phyloP scores from a whole-genome alignment of 2,329 filamentous ascomycete genomes.

The Acrodontium crateriforme region DNA sequence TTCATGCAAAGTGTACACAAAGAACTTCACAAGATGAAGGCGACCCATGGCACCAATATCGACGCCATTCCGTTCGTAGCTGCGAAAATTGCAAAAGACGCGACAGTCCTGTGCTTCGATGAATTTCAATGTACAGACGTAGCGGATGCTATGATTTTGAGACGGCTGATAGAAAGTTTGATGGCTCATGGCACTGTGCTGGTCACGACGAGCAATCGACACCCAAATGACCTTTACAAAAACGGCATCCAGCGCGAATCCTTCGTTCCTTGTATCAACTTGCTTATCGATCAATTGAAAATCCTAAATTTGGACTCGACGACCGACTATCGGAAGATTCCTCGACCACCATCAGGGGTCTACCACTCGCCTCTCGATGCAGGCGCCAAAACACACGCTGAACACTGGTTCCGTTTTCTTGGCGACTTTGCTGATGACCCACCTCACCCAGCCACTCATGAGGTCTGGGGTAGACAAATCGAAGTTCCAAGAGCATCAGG shows the following conservation, averaged over 20 bases:
- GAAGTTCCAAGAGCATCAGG: conserved; percentile 78
- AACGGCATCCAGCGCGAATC: conserved; percentile 94
- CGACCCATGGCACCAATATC: conserved; percentile 74
- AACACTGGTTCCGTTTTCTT: conserved; percentile 92
- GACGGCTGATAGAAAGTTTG: conserved; percentile 70
- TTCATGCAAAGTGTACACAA: conserved; percentile 99
- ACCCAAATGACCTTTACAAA: conserved; percentile 91
- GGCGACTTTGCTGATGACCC: conserved; percentile 66
- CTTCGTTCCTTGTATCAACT: conserved; percentile 87
- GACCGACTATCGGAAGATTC: conserved; percentile 95
- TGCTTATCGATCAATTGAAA: conserved; percentile 69
- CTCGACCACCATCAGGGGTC: conserved; percentile 79
- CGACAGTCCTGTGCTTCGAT: conserved; percentile 87
- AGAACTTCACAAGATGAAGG: conserved; percentile 78
- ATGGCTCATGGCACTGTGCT: conserved; percentile 97
- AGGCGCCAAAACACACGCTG: conserved; percentile 64
- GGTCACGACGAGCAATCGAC: conserved; percentile 92
- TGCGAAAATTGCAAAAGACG: conserved; percentile 77
- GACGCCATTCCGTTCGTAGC: conserved; percentile 87
- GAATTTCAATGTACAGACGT: conserved; percentile 99
- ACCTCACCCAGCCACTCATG: conserved; percentile 64
- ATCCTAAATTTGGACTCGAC: conserved; percentile 91
- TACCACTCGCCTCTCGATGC: conserved; percentile 81
- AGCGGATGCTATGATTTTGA: conserved; percentile 93
- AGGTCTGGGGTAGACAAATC: conserved; percentile 87